phyloP scores from a whole-genome alignment of 2,329 filamentous ascomycete genomes.

The Apiospora sp. region DNA sequence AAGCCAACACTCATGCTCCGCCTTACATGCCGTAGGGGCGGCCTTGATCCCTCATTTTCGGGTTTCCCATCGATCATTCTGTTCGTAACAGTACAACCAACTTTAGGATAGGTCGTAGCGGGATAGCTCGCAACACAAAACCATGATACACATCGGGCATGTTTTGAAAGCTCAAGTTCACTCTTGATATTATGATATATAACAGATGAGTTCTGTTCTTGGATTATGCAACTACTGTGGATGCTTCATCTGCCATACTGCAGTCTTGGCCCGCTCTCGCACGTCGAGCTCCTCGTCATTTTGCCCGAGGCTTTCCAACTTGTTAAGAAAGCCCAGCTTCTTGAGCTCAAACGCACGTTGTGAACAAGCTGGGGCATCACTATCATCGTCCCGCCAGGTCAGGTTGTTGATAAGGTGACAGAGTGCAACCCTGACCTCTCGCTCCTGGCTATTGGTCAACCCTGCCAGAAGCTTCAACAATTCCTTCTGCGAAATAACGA shows the following conservation, averaged over 20 bases:
- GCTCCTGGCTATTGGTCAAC: conserved; percentile 76
- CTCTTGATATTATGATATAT: background rate
- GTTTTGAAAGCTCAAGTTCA: background rate
- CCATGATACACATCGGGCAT: background rate
- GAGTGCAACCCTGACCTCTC: conserved; percentile 77
- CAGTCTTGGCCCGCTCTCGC: conserved; percentile 82
- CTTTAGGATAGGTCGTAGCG: background rate
- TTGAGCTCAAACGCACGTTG: conserved; percentile 74
- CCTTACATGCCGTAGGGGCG: background rate
- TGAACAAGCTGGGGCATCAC: conserved; percentile 69
- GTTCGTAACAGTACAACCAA: no score
- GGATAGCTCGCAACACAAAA: background rate
- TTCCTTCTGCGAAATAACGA: conserved; percentile 78
- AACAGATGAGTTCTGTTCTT: background rate
- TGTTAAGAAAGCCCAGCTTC: conserved; percentile 74
- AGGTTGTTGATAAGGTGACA: conserved; percentile 89
- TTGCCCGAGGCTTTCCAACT: conserved; percentile 66
- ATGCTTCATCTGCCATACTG: conserved; percentile 73
- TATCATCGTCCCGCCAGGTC: conserved; percentile 79
- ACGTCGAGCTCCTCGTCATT: conserved; percentile 83
- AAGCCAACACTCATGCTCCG: background rate
- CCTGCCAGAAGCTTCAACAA: conserved; percentile 76
- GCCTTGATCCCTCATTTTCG: no score
- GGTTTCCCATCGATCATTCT: no score
- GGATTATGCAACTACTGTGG: conserved; percentile 32